phyloP scores from a whole-genome alignment of 2,329 filamentous ascomycete genomes.

The Geosmithia putterillii region DNA sequence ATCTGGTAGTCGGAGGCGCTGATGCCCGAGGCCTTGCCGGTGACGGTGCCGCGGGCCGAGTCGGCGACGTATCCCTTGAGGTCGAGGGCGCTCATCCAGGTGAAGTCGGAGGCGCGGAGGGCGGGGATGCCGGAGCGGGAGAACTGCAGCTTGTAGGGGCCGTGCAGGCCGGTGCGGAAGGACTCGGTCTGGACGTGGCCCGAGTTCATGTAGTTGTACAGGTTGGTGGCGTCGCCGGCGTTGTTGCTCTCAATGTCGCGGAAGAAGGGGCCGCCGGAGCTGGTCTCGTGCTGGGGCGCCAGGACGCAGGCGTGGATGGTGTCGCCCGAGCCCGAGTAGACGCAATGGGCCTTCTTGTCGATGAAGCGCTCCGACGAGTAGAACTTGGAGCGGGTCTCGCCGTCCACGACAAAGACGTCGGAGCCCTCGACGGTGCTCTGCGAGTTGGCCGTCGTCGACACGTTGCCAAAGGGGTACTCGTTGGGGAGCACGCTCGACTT shows the following conservation, averaged over 20 bases:
- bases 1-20: slow-evolving; percentile 31
- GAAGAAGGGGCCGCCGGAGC: slow-evolving; percentile 55
- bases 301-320: slow-evolving; percentile 49
- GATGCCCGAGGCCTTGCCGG: slow-evolving; percentile 47
- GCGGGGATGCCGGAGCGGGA: slow-evolving; percentile 43
- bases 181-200: slow-evolving; percentile 50
- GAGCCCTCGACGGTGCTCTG: slow-evolving; percentile 42
- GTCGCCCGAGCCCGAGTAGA: slow-evolving; percentile 31
- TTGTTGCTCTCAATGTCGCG: slow-evolving; percentile 56
- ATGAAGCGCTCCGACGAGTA: slow-evolving; percentile 60
- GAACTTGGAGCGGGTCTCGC: slow-evolving; percentile 57
- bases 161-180: slow-evolving; percentile 51
- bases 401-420: slow-evolving; percentile 45
- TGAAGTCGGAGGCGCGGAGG: slow-evolving; percentile 33
- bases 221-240: slow-evolving; percentile 39
- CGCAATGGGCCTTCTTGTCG: slow-evolving; percentile 53
- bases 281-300: slow-evolving; percentile 41
- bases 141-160: slow-evolving; percentile 52
- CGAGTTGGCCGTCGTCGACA: slow-evolving; percentile 40
- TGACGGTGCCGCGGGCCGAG: slow-evolving; percentile 44
- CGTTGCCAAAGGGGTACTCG: slow-evolving; percentile 40
- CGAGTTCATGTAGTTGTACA: slow-evolving; percentile 61
- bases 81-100: slow-evolving; percentile 46
- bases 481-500: slow-evolving; percentile 34
- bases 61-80: slow-evolving; percentile 45